These are phyloP conservation scores for Cutaneotrichosporon cyanovorans DNA, from an alignment of 1,284 basidiomycete species.

Conservation along the genomic window DNA sequence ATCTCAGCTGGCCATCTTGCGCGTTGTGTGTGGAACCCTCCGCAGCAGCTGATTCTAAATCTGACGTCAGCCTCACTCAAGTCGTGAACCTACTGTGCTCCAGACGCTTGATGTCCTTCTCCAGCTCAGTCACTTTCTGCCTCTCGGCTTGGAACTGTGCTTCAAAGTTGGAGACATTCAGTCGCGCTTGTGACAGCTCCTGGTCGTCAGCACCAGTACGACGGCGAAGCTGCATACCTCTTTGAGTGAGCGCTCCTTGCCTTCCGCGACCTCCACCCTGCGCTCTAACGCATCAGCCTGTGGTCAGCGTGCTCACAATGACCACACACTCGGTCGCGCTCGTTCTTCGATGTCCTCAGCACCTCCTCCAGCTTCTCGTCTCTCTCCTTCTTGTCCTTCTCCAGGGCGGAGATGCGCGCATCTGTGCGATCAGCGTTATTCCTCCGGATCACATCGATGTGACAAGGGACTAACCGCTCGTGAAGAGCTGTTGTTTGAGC, in stretches of 20 bases:
- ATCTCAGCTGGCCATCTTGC: conserved; percentile 16
- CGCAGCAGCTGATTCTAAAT: neutral
- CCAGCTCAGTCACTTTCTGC: conserved; percentile 25
- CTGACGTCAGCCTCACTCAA: neutral
- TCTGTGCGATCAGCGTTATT: neutral
- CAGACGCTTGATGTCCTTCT: conserved; percentile 32
- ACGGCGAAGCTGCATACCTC: conserved; percentile 16
- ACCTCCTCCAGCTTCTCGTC: conserved; percentile 1
- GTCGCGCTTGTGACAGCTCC: conserved; percentile 30
- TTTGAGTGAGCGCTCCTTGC: conserved; percentile 20
- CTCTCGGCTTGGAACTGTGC: conserved; percentile 21
- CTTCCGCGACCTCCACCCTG: conserved; percentile 26
- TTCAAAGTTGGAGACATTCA: conserved; percentile 39
- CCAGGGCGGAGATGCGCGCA: neutral
- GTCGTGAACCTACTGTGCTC: conserved; percentile 30
- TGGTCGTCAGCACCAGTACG: conserved; percentile 6
- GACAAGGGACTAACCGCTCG: too few species aligned
- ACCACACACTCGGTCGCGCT: neutral
- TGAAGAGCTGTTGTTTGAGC: conserved; percentile 20
- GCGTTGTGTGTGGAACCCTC: neutral
- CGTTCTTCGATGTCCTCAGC: neutral
- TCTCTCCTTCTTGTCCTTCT: neutral
- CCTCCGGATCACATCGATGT: neutral
- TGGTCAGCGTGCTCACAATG: neutral
- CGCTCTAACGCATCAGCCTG: conserved; percentile 14